These are phyloP conservation scores for Trichophyton benhamiae DNA, from an alignment of 2,329 filamentous ascomycete genomes.

Conservation along the genomic window DNA sequence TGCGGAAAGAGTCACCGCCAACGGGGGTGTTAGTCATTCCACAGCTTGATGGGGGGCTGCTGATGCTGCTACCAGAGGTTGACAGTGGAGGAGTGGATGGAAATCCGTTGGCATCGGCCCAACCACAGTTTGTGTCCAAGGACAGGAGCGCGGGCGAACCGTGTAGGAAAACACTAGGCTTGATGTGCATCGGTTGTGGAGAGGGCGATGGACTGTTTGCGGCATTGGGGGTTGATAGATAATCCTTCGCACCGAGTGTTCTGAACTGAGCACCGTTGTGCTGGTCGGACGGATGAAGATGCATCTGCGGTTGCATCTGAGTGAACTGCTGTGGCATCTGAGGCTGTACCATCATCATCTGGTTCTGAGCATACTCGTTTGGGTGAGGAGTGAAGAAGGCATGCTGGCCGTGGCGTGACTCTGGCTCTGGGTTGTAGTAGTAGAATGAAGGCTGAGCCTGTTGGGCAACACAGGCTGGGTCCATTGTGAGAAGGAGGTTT, in stretches of 20 bases:
- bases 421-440: conserved; percentile 72
- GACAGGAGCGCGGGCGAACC: conserved; percentile 43
- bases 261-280: conserved; percentile 17
- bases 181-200: conserved; percentile 60
- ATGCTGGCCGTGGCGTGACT: conserved; percentile 60
- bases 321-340: conserved; percentile 18
- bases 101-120: conserved; percentile 54
- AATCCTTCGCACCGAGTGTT: neutral
- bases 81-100: conserved; percentile 82
- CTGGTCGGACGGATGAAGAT: conserved; percentile 9
- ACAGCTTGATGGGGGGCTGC: conserved; percentile 66
- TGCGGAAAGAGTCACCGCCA: conserved; percentile 63
- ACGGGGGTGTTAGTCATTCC: conserved; percentile 72
- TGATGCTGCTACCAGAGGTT: conserved; percentile 68
- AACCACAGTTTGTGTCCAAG: conserved; percentile 61
- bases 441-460: conserved; percentile 34
- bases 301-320: conserved; percentile 8
- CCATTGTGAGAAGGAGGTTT: neutral
- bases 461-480: conserved; percentile 9
- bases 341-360: conserved; percentile 7
- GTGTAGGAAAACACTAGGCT: conserved; percentile 58
- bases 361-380: conserved; percentile 26
- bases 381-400: conserved; percentile 60
- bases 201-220: conserved; percentile 51
- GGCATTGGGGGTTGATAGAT: neutral